Evolutionary conservation across 768 basidiomycete species (phyloP), one percentile per base, ranked within the genome.

Genomic region (Suillus tomentosus): DNA sequence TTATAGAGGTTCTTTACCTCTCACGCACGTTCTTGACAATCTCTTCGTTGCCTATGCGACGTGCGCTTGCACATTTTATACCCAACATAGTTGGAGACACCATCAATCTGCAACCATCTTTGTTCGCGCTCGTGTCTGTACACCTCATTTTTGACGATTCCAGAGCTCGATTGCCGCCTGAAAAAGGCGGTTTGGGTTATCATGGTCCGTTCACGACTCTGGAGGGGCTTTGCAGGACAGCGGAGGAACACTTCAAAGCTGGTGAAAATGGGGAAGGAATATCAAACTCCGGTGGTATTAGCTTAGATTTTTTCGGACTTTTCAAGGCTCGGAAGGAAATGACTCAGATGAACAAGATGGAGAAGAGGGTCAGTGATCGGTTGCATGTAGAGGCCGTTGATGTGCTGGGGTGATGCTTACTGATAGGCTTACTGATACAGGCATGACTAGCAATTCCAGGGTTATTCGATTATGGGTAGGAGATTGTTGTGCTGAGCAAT

Each of bases 81-180:
- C 84, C 85, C 7, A 65, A 78, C 0, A 63, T 88, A n/a, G 69
- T 74, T 15, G 81, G 83, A 42, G 85, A 84, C 61, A 62, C 86
- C 3, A 66, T 85, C 40, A 84, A 84, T 67, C 75, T 89, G 7
- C 88, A 89, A 66, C 87, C 88, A 0, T 74, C 87, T 5, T 73
- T 87, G 3, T 88, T 87, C 71, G 76, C 80, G 6, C 76, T 89
- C 19, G 80, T 79, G 3, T 78, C 76, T 24, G 77, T 86, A 1
- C 87, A 89, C 66, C 70, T 88, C 55, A 79, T 89, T 36, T 87
- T 87, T 61, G 86, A 89, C 54, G 87, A 89, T 69, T 85, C 85
- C n/a, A 81, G 86, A 47, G 87, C 88, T 31, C 79, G 87, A 3
- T 71, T 85, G 47, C 67, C 83, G 5, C 83, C 86, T 0, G 72